Percentiles rank a stretch among this genome's conserved stretches.
Evolutionary conservation across 345 rosid genomes (phyloP).

Genomic region (Hevea brasiliensis): DNA sequence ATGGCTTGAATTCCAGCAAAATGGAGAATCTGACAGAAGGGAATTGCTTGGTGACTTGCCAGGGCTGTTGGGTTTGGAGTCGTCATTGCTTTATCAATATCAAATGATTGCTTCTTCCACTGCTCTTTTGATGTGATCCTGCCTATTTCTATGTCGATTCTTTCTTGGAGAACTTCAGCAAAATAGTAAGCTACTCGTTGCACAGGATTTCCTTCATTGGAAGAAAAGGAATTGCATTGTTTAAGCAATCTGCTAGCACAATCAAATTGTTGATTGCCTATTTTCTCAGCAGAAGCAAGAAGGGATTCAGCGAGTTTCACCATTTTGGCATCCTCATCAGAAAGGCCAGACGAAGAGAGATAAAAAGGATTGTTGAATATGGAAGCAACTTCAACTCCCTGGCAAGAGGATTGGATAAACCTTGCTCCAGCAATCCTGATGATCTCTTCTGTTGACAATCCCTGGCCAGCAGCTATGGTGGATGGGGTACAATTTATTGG

Average conservation of each 20-base stretch:
- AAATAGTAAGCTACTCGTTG: conserved; percentile 46
- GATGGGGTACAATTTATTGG: background rate
- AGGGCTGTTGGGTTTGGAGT: background rate
- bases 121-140: conserved; percentile 8
- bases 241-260: conserved; percentile 43
- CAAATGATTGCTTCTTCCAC: background rate
- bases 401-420: background rate
- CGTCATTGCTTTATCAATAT: conserved; percentile 15
- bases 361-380: conserved; percentile 22
- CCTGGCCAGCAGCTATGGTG: background rate
- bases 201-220: conserved; percentile 40
- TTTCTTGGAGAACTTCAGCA: conserved; percentile 43
- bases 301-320: conserved; percentile 45
- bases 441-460: background rate
- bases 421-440: background rate
- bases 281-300: conserved; percentile 47
- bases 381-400: conserved; percentile 12
- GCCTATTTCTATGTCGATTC: conserved; percentile 45
- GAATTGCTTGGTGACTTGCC: background rate
- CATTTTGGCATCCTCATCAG: conserved; percentile 36
- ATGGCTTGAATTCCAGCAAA: background rate
- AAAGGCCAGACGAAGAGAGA: conserved; percentile 29
- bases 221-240: conserved; percentile 32
- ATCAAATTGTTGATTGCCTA: conserved; percentile 37
- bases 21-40: background rate